Base-by-base conservation (phyloP, 257 asterid species). In the Penstemon eatonii region DNA sequence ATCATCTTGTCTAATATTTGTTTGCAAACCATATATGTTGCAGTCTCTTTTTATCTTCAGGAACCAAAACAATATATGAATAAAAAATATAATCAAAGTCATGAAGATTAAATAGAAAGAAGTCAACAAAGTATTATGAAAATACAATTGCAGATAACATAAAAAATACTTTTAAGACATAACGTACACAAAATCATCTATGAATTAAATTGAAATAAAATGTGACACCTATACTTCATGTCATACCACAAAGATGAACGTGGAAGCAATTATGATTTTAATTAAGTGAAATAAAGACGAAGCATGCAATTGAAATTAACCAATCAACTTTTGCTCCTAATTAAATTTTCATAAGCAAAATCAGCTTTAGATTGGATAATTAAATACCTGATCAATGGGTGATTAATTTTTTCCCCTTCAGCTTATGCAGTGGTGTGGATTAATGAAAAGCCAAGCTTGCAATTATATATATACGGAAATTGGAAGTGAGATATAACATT, bases 1-100 rank as follows among this genome's bases (percentile, higher is more conserved):
- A 49, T 6, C 49, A 58, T 39, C 56, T 51, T 70, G 58, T 71
- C 79, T 73, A 38, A 25, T 25, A 25, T 25, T 25, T 25, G 33
- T 25, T 25, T 25, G 2, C 33, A 40, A 64, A 54, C 65, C 71
- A 56, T 69, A 33, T n/a, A n/a, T n/a, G n/a, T 49, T n/a, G 59
- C 50, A 3, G 67, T 46, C 45, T 19, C 39, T n/a, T 3, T 36
- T 66, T 13, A 33, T 18, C 60, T 60, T 61, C 46, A 42, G 8
- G 4, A 53, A 44, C 69, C 13, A 66, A 15, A 15, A 15, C 18
- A 15, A 15, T 15, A 15, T 15, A 15, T 15, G 18, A 15, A 15
- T 15, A 15, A 15, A 15, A 15, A 15, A 15, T 15, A 15, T 15
- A 15, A 15, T 15, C 18, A 15, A 15, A 15, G 18, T 15, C 33